Evolutionary conservation across 495 filamentous ascomycete genomes (phyloP).

Genomic region (Neurospora africana): DNA sequence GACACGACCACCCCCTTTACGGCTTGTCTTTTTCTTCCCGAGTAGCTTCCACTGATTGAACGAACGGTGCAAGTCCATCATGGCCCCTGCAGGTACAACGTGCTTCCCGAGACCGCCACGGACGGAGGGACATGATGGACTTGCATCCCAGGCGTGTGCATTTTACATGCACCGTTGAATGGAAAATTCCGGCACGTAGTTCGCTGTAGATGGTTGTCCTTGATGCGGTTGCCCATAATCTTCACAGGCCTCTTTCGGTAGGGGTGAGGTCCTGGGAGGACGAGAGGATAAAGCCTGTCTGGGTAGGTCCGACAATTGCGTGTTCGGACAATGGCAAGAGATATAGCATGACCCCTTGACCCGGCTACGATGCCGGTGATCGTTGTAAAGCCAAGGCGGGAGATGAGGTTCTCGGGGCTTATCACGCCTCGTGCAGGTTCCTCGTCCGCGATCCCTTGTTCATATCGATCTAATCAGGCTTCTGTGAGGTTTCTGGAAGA

Average conservation of each 20-base stretch:
- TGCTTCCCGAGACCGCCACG: neutral
- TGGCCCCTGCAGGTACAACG: neutral
- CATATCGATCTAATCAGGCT: neutral
- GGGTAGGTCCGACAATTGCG: neutral
- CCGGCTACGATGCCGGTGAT: neutral
- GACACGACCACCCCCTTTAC: neutral
- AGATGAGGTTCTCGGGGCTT: neutral
- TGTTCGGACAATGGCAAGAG: neutral
- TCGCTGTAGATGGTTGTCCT: neutral
- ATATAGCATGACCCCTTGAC: neutral
- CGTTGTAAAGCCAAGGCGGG: neutral
- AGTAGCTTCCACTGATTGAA: neutral
- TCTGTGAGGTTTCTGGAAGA: slow-evolving; percentile 14
- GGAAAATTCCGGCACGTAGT: neutral
- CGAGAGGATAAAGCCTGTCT: neutral
- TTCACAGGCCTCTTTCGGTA: neutral
- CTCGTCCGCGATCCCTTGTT: neutral
- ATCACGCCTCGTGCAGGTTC: neutral
- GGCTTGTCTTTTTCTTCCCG: neutral
- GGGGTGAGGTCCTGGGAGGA: neutral
- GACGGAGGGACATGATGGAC: neutral
- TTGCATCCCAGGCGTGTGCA: neutral
- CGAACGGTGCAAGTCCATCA: neutral
- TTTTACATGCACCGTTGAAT: neutral
- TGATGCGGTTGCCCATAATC: neutral